Evolutionary conservation across 345 rosid species (phyloP), one percentile per base, ranked within the genome.

Genomic region (Cardiospermum halicacabum): DNA sequence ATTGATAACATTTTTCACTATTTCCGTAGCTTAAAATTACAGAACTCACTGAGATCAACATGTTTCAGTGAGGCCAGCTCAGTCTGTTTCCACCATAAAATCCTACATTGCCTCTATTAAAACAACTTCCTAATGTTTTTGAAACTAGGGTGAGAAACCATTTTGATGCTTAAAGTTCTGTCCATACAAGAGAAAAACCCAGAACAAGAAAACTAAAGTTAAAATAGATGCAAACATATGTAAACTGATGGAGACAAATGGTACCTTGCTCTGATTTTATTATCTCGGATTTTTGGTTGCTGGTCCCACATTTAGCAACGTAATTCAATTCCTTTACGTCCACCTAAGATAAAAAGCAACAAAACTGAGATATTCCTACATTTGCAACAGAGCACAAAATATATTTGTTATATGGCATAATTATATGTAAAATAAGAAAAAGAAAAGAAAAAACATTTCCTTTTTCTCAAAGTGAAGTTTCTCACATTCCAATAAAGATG

Each of bases 311-410:
- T 65, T 71, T 83, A 16, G 69, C 58, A 48, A 78, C 87, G 64
- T 72, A 82, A 60, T 72, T 74, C 69, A 86, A 60, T 48, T 90
- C 92, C 39, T 58, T 74, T 9, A 78, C 96, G 13, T 15, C 73
- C 59, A 91, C 79, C 98, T 88, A 69, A 70, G 70, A n/a, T 64
- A n/a, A 62, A 53, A 16, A 74, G 9, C 69, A 54, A 5, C 30
- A 34, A 24, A 50, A 16, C 2, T 12, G 11, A 60, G 37, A 40
- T 43, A 43, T 31, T 2, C 1, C 13, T 3, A 19, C 24, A 7
- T 22, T 30, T 49, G 21, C 47, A 3, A n/a, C 39, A 7, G 10
- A 34, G 39, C 39, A 34, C 1, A 34, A 7, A 34, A 11, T 3
- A 6, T n/a, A 45, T 45, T 45, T 16, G 21, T 16, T 45, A 45